These are phyloP conservation scores for Pisolithus microcarpus DNA, from an alignment of 768 basidiomycete species.

Conservation along the genomic window DNA sequence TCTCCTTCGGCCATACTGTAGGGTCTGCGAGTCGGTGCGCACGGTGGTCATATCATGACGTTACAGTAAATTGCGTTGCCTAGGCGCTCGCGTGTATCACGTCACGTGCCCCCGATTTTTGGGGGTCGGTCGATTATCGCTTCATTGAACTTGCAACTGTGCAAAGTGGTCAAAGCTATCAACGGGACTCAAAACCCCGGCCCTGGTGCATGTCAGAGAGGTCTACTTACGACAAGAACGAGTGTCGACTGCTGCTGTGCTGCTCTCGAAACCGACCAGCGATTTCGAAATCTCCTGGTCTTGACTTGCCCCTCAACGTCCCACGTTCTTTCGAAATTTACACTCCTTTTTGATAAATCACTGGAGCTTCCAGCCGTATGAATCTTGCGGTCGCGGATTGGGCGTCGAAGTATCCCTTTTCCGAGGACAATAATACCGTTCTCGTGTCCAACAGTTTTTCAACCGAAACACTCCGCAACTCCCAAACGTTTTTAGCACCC, in stretches of 20 bases:
- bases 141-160: too few relatives aligned
- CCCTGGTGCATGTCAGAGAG: neutral
- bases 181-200: too few relatives aligned
- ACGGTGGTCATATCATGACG: constrained; percentile 44
- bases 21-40: constrained; percentile 54
- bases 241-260: constrained; percentile 4
- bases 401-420: neutral
- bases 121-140: too few relatives aligned
- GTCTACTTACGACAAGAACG: neutral
- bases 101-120: too few relatives aligned
- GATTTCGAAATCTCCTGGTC: neutral
- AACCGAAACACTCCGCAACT: neutral
- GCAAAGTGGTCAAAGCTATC: too few relatives aligned
- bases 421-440: neutral
- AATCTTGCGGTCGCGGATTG: neutral
- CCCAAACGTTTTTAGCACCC: neutral
- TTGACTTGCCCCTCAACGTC: neutral
- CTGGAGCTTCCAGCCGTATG: neutral
- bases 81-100: too few relatives aligned
- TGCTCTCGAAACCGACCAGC: neutral
- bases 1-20: constrained; percentile 49
- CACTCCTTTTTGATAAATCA: constrained; percentile 12
- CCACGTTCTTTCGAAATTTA: constrained; percentile 17
- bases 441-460: neutral
- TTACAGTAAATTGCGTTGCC: neutral